A percentile compares a stretch with the other conserved stretches of the same genome.
These are phyloP conservation scores for Urochloa ruziziensis DNA, from an alignment of 176 grass and related monocot species.

Conservation along the genomic window DNA sequence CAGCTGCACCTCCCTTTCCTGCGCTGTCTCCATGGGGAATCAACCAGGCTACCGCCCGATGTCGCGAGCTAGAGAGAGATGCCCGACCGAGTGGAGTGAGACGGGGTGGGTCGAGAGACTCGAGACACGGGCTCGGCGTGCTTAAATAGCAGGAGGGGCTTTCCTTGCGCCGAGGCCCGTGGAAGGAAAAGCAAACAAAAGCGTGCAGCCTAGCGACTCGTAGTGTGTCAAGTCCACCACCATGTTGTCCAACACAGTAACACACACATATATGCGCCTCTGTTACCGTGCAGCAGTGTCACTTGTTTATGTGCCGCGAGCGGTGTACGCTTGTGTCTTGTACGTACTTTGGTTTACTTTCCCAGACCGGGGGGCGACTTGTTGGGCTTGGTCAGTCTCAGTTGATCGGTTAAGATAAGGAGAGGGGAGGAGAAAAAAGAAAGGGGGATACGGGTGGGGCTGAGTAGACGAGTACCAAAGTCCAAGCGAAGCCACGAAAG, in stretches of 20 bases:
- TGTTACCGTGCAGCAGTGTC: neutral
- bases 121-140: neutral
- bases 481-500: constrained; percentile 82
- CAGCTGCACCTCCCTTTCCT: constrained; percentile 44
- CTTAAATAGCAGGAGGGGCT: constrained; percentile 75
- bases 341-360: neutral
- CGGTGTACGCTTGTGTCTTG: neutral
- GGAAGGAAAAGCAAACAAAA: constrained; percentile 18
- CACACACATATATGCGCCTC: too few relatives aligned
- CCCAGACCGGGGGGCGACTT: neutral
- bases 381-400: constrained; percentile 26
- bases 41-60: neutral
- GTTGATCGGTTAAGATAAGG: constrained; percentile 36
- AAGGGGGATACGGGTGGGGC: neutral
- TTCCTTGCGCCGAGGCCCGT: constrained; percentile 10
- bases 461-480: constrained; percentile 29
- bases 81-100: neutral
- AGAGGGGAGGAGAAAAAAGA: neutral
- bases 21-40: constrained; percentile 30
- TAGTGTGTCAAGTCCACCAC: constrained; percentile 29
- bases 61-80: neutral
- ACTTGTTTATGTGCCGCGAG: neutral
- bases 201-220: neutral
- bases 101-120: neutral
- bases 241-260: neutral